phyloP scores from a whole-genome alignment of 176 grass and related monocot species.

The Triticum dicoccoides region DNA sequence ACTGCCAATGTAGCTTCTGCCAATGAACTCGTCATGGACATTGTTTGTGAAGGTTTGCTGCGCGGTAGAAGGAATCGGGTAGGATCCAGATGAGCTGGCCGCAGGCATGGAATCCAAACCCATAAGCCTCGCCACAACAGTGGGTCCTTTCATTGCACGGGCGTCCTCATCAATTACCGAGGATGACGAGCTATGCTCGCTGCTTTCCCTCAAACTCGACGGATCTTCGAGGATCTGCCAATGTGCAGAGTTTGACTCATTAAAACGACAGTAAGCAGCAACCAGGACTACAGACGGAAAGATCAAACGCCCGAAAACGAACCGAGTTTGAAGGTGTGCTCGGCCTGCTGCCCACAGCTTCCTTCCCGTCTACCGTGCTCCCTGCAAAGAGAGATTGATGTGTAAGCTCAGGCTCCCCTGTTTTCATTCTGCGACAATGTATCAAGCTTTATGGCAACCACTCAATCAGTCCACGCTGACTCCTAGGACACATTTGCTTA shows the following conservation, averaged over 20 bases:
- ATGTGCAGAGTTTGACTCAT: constrained; percentile 1
- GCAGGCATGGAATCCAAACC: constrained; percentile 86
- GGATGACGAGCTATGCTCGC: constrained; percentile 69
- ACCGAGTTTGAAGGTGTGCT: constrained; percentile 51
- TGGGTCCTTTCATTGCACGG: constrained; percentile 41
- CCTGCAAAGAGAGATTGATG: constrained; percentile 27
- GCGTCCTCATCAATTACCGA: constrained; percentile 68
- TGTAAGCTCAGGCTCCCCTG: background rate
- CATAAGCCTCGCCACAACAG: constrained; percentile 93
- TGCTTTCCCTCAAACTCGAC: constrained; percentile 53
- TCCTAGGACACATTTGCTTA: constrained; percentile 11
- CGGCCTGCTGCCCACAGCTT: constrained; percentile 25
- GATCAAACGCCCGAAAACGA: background rate
- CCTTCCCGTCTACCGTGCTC: constrained; percentile 34
- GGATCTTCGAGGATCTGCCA: constrained; percentile 70
- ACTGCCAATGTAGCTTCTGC: constrained; percentile 33
- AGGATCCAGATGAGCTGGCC: constrained; percentile 36
- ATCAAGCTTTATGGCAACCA: background rate
- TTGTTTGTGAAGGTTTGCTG: constrained; percentile 25
- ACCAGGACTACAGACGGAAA: background rate
- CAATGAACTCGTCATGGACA: constrained; percentile 23
- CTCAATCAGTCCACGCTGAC: background rate
- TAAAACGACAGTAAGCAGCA: background rate
- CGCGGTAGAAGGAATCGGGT: constrained; percentile 25
- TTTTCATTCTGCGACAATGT: background rate